Percentiles rank a stretch among this genome's conserved stretches.
Evolutionary conservation across 2,329 filamentous ascomycete genomes (phyloP).

Genomic region (Sordariomycetes sp.): DNA sequence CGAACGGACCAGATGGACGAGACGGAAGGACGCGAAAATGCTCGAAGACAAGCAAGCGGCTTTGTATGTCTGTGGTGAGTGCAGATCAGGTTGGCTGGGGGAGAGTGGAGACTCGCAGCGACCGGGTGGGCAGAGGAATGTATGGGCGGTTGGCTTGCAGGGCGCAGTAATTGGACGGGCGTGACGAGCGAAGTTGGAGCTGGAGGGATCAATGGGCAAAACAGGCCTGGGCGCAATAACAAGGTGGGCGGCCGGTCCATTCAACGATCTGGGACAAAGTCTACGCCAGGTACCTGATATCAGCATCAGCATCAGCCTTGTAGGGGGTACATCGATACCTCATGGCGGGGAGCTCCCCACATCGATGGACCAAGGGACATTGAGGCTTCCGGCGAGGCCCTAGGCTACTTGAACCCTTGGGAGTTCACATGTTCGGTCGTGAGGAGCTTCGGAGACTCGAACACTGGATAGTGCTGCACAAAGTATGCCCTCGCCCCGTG

Average conservation of each 20-base stretch:
- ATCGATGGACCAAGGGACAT: too few species aligned
- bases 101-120: background rate
- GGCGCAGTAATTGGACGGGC: background rate
- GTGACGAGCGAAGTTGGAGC: background rate
- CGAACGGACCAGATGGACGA: background rate
- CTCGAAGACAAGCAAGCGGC: background rate
- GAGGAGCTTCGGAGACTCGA: too few species aligned
- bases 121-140: background rate
- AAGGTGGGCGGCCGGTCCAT: background rate
- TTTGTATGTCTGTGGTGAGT: background rate
- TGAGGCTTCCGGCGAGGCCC: background rate
- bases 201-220: background rate
- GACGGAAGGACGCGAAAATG: conserved; percentile 1
- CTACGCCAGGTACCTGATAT: background rate
- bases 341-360: background rate
- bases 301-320: background rate
- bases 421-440: too few species aligned
- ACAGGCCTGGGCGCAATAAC: background rate
- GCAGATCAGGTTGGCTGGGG: background rate
- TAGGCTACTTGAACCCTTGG: background rate
- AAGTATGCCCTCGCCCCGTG: background rate
- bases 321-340: background rate
- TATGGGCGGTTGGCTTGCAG: background rate
- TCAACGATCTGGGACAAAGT: background rate
- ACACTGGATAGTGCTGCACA: background rate